Conservation (phyloP, 352 stramenopile genomes). For the Phytopythium sindhum region DNA sequence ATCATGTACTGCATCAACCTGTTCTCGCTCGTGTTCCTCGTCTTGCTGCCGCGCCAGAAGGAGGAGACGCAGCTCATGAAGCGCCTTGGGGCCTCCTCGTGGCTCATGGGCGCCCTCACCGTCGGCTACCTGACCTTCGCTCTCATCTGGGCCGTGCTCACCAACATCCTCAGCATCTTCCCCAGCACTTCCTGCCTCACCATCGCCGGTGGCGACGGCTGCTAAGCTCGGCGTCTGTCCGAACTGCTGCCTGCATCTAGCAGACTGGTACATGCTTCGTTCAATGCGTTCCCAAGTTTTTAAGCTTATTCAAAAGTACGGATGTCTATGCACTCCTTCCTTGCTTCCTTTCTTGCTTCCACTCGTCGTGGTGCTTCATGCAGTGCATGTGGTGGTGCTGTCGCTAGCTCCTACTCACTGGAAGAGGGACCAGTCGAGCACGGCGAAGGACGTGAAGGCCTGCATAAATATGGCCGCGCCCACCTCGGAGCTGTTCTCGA, state of each 20-base stretch:
- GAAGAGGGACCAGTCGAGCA: slow-evolving; percentile 74
- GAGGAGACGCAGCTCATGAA: slow-evolving; percentile 64
- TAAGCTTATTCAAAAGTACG: slow-evolving; percentile 2
- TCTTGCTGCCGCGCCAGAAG: slow-evolving; percentile 65
- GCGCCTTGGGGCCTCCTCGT: slow-evolving; percentile 45
- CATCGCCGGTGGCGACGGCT: slow-evolving; percentile 54
- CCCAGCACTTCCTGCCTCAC: slow-evolving; percentile 42
- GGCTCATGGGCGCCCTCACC: slow-evolving; percentile 45
- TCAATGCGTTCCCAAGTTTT: neutral
- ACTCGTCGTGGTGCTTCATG: too few relatives aligned
- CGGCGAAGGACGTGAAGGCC: slow-evolving; percentile 54
- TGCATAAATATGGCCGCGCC: slow-evolving; percentile 74
- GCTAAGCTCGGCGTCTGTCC: slow-evolving; percentile 10
- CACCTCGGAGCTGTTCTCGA: slow-evolving; percentile 64
- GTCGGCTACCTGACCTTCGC: slow-evolving; percentile 39
- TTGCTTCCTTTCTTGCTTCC: neutral
- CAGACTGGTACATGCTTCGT: neutral
- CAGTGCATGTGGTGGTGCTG: too few relatives aligned
- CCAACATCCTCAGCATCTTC: slow-evolving; percentile 64
- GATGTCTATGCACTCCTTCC: neutral
- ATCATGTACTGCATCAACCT: slow-evolving; percentile 57
- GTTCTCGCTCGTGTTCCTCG: slow-evolving; percentile 42
- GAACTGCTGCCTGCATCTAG: neutral
- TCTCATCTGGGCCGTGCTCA: slow-evolving; percentile 49
- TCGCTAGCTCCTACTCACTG: slow-evolving; percentile 10